A percentile compares a stretch with the other conserved stretches of the same genome.
phyloP scores from a whole-genome alignment of 2,329 filamentous ascomycete genomes.

The Nothomitra cinnamomea region DNA sequence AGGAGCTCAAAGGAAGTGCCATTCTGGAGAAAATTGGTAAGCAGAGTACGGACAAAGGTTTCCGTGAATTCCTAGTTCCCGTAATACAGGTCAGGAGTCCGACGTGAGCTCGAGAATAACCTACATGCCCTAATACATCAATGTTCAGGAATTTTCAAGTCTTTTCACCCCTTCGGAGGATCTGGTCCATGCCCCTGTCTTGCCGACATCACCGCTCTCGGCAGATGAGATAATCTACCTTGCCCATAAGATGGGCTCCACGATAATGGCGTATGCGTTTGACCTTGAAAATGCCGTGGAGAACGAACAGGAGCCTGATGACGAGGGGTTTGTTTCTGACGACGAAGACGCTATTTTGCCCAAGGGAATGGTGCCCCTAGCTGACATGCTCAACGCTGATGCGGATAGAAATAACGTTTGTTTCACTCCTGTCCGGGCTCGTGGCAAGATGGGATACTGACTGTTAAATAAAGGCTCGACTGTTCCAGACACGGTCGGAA shows the following conservation, averaged over 20 bases:
- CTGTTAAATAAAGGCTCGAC: slow-evolving; percentile 27
- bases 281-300: slow-evolving; percentile 42
- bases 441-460: slow-evolving; percentile 1
- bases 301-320: slow-evolving; percentile 36
- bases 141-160: slow-evolving; percentile 18
- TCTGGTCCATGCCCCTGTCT: slow-evolving; percentile 17
- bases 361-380: slow-evolving; percentile 82
- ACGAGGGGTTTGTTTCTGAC: slow-evolving; percentile 31
- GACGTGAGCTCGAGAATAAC: not conserved
- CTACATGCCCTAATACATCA: not conserved
- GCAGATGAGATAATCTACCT: slow-evolving; percentile 16
- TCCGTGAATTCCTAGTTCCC: slow-evolving; percentile 39
- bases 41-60: slow-evolving; percentile 50
- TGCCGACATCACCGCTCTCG: not conserved
- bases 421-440: slow-evolving; percentile 6
- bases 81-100: slow-evolving; percentile 20
- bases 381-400: slow-evolving; percentile 79
- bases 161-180: slow-evolving; percentile 24
- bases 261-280: slow-evolving; percentile 88
- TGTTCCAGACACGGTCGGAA: slow-evolving; percentile 39
- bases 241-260: slow-evolving; percentile 68
- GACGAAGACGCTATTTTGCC: slow-evolving; percentile 30
- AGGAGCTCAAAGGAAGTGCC: slow-evolving; percentile 57
- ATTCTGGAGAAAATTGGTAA: slow-evolving; percentile 64
- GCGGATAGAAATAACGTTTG: slow-evolving; percentile 62